These are phyloP conservation scores for Platanus orientalis DNA, from an alignment of 164 flowering plant species.

Conservation along the genomic window DNA sequence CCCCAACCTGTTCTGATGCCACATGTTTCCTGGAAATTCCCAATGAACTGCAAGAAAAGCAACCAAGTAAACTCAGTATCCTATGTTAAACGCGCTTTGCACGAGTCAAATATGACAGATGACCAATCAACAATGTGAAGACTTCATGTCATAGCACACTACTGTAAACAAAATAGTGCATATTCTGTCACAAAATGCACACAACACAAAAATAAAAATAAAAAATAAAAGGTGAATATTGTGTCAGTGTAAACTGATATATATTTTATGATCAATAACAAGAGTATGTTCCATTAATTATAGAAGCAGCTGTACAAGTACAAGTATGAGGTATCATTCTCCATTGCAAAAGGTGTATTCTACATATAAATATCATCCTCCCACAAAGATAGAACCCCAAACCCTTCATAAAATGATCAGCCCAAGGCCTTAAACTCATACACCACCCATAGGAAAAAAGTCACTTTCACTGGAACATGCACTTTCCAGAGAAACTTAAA, in stretches of 20 bases:
- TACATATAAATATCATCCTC: not conserved
- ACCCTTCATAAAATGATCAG: too few species aligned
- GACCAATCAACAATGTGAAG: not conserved
- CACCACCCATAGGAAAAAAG: too few species aligned
- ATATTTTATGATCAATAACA: too few species aligned
- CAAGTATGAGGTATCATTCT: too few species aligned
- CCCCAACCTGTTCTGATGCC: constrained; percentile 92
- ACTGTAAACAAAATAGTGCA: not conserved
- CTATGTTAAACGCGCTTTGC: not conserved
- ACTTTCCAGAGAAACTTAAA: too few species aligned
- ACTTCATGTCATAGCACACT: not conserved
- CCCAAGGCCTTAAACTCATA: too few species aligned
- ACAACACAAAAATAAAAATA: too few species aligned
- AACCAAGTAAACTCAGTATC: constrained; percentile 8
- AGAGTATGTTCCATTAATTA: too few species aligned
- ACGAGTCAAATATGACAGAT: not conserved
- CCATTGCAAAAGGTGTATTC: too few species aligned
- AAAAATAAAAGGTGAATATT: not conserved
- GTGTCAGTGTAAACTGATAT: too few species aligned
- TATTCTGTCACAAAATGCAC: too few species aligned
- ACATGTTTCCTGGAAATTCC: constrained; percentile 80
- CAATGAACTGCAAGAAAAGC: constrained; percentile 74
- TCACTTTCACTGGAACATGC: too few species aligned
- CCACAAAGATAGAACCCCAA: not conserved
- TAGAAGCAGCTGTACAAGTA: not conserved